Base-by-base conservation (phyloP, 2,329 filamentous ascomycete genomes). In the Aspergillus calidoustus region DNA sequence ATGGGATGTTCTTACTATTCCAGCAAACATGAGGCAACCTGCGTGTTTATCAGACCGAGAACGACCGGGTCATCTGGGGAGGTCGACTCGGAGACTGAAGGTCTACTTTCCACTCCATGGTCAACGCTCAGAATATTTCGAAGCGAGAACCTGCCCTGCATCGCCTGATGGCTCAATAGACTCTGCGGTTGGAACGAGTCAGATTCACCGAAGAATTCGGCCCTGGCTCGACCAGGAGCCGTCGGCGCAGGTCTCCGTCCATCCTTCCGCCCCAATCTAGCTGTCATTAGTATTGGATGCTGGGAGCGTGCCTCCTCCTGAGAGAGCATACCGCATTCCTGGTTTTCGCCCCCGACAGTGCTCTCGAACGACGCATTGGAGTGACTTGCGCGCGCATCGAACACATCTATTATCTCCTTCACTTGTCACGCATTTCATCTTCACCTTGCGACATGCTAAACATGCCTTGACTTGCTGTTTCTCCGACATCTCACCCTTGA, bases 341-440 rank as follows among this genome's bases (percentile, higher is more conserved):
- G 30, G 50, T 31, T 38, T 52, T 17, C 50, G 22, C 17, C 50
- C 50, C 4, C 50, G 50, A 22, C 50, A 52, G 30, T 52, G 50
- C 50, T 52, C 30, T 13, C 31, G 50, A 19, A 52, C 19, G 50
- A 52, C 30, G 30, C 50, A 52, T 19, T 15, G 28, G 17, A 52
- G 30, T 13, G 50, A n/a, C 50, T 52, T 52, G 50, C 50, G 50
- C 13, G 30, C 4, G n/a, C 50, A 52, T 15, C 50, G 50, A 25
- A 7, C 19, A 19, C 50, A 52, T 23, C 7, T 38, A 6, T 15
- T 19, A 7, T 17, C 17, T 11, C 7, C 19, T 3, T 8, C 30
- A 34, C 50, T 22, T 19, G 50, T 22, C 50, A 52, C 50, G 19
- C 50, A 52, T 23, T 52, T 52, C 50, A 52, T 52, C 50, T 52